Evolutionary conservation across 495 filamentous ascomycete species (phyloP).

Genomic region (Neurospora sp.): DNA sequence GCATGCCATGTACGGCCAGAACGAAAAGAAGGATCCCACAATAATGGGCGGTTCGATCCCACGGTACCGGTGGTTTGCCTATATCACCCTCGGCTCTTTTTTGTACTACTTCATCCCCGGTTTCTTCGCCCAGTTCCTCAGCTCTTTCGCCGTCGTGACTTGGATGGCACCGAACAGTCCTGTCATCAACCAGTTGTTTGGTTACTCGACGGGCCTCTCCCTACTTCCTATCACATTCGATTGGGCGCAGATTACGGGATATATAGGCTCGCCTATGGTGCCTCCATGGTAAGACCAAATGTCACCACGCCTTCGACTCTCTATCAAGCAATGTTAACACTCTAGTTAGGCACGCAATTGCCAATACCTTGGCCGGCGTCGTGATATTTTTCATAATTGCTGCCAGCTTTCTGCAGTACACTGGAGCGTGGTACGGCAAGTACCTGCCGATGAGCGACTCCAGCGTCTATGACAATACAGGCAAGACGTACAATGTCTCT

Average conservation of each 20-base stretch:
- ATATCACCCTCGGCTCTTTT: slow-evolving; percentile 39
- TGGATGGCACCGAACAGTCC: slow-evolving; percentile 53
- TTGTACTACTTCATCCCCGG: slow-evolving; percentile 55
- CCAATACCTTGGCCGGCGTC: slow-evolving; percentile 54
- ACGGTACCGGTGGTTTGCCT: slow-evolving; percentile 48
- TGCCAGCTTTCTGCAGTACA: slow-evolving; percentile 47
- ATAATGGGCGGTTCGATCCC: slow-evolving; percentile 47
- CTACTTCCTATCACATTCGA: slow-evolving; percentile 54
- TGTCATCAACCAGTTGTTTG: slow-evolving; percentile 61
- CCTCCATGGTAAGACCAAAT: slow-evolving; percentile 39
- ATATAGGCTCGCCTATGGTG: slow-evolving; percentile 46
- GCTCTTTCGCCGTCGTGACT: slow-evolving; percentile 50
- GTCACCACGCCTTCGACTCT: neutral
- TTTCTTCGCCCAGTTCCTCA: slow-evolving; percentile 47
- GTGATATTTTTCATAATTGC: slow-evolving; percentile 42
- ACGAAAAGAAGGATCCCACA: slow-evolving; percentile 32
- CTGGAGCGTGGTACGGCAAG: slow-evolving; percentile 53
- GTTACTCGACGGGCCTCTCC: slow-evolving; percentile 51
- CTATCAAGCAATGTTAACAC: neutral
- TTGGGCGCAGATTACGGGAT: slow-evolving; percentile 54
- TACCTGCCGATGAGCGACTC: slow-evolving; percentile 52
- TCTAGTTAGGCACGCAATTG: slow-evolving; percentile 37
- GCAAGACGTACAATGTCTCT: slow-evolving; percentile 43
- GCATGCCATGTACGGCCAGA: slow-evolving; percentile 58
- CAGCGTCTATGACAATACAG: slow-evolving; percentile 54